Evolutionary conservation across 2,329 filamentous ascomycete genomes (phyloP).

Genomic region (Curvularia sp.): DNA sequence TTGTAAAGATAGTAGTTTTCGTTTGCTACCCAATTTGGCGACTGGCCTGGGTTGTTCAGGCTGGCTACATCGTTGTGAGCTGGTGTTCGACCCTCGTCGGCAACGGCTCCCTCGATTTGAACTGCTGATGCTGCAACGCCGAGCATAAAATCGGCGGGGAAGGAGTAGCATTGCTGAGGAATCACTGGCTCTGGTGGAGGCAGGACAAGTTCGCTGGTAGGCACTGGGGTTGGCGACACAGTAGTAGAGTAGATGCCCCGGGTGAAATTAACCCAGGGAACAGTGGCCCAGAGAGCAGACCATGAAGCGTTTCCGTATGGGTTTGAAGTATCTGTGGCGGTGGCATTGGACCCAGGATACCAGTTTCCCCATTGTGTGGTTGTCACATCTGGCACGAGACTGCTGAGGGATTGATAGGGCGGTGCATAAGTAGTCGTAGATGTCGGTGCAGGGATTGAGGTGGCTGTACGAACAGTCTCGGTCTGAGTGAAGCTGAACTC

Average conservation of each 20-base stretch:
- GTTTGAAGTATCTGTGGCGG: constrained; percentile 44
- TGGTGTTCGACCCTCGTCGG: constrained; percentile 41
- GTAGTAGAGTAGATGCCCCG: constrained; percentile 58
- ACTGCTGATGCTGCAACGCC: constrained; percentile 40
- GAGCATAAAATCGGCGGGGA: constrained; percentile 57
- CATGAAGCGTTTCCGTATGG: constrained; percentile 53
- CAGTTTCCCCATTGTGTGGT: constrained; percentile 55
- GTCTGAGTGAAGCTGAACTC: constrained; percentile 51
- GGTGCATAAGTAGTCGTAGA: constrained; percentile 48
- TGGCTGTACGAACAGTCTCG: constrained; percentile 51
- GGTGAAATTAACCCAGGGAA: constrained; percentile 49
- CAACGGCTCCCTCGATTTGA: constrained; percentile 44
- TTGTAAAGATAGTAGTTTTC: constrained; percentile 65
- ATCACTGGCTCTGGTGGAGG: constrained; percentile 62
- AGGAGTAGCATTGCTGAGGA: constrained; percentile 58
- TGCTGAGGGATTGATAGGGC: constrained; percentile 47
- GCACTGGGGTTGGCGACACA: constrained; percentile 62
- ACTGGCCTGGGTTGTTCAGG: constrained; percentile 16
- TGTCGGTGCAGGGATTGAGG: constrained; percentile 43
- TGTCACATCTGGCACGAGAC: constrained; percentile 46
- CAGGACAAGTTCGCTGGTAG: constrained; percentile 62
- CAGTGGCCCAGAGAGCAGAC: constrained; percentile 48
- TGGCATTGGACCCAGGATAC: constrained; percentile 47
- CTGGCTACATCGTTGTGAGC: constrained; percentile 28
- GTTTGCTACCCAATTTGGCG: constrained; percentile 48